Evolutionary conservation across 2,329 filamentous ascomycete species (phyloP), one percentile per base, ranked within the genome.

Genomic region (Ascochyta pisi): DNA sequence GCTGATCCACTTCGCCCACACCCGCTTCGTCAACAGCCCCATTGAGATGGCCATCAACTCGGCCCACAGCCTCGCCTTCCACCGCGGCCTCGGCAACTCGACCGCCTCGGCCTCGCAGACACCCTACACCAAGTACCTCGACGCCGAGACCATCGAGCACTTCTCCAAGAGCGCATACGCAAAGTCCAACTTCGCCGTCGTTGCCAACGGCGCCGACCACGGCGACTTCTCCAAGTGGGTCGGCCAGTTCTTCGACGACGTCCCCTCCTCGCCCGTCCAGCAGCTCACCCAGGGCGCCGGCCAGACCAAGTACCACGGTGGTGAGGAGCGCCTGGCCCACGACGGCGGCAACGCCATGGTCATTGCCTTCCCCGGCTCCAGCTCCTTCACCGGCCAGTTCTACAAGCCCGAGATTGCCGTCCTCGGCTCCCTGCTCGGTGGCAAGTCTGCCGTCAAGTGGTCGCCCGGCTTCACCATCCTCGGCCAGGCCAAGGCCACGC

Each of bases 361-460:
- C 66, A 86, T 99, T 73, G 95, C 87, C 61, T 98, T 99, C 89
- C 90, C 92, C 54, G 93, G 94, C 58, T 92, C 92, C 61, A 90
- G 91, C 79, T 87, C 89, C 34, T 85, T 85, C 70, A 88, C 86
- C 35, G 84, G 84, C 67, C 83, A 83, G 62, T 87, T 86, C 70
- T 92, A 91, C 83, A 96, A 96, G 83, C 91, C 95, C 52, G 93
- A 97, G 80, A 86, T 92, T 62, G 86, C 89, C 61, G 92, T 99
- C 61, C 88, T 99, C 53, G 87, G 90, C 54, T 87, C 92, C 62
- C 88, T 99, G 19, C 89, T 99, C 48, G 95, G 95, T 73, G 95
- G 94, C 60, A 82, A 96, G 78, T 90, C 92, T 50, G 89, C 82
- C 78, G 92, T 98, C 83, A 99, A 98, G 84, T 99, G 94, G 94